Conservation (phyloP, 257 asterid species). For the Jacaranda copaia region DNA sequence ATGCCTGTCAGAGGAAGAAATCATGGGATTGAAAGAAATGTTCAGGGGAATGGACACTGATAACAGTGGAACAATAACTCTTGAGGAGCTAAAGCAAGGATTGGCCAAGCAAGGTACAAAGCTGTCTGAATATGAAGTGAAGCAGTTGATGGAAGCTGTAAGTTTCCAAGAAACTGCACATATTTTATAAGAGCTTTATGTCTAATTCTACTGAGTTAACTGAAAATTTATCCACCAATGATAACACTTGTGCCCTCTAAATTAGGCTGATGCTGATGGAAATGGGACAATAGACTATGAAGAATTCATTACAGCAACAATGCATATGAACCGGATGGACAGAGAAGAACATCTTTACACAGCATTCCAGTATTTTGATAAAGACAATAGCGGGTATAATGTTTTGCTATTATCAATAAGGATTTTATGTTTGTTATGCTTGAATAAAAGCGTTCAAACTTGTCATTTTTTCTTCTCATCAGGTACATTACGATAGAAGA, state of each 20-base stretch:
- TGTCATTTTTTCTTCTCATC: neutral
- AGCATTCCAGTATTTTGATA: slow-evolving; percentile 70
- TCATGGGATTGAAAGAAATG: slow-evolving; percentile 70
- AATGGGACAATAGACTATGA: slow-evolving; percentile 70
- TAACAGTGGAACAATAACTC: slow-evolving; percentile 72
- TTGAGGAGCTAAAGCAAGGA: slow-evolving; percentile 71
- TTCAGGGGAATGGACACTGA: slow-evolving; percentile 74
- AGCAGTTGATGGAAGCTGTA: slow-evolving; percentile 75
- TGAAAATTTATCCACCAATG: neutral
- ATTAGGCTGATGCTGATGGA: slow-evolving; percentile 72
- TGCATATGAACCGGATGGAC: slow-evolving; percentile 71
- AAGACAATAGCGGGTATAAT: slow-evolving; percentile 62
- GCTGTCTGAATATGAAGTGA: slow-evolving; percentile 64
- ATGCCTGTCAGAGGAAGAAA: slow-evolving; percentile 73
- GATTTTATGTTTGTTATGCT: neutral
- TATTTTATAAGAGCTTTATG: neutral
- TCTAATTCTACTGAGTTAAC: neutral
- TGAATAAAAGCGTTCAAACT: neutral
- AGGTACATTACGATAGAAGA: slow-evolving; percentile 84
- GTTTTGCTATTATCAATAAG: neutral
- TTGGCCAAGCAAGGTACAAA: slow-evolving; percentile 68
- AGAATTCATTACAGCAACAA: slow-evolving; percentile 74
- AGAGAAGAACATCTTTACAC: slow-evolving; percentile 74
- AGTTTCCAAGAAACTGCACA: slow-evolving; percentile 27
- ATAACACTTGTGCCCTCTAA: neutral